phyloP scores from a whole-genome alignment of 495 filamentous ascomycete species.

The Parachaetomium inaequale region DNA sequence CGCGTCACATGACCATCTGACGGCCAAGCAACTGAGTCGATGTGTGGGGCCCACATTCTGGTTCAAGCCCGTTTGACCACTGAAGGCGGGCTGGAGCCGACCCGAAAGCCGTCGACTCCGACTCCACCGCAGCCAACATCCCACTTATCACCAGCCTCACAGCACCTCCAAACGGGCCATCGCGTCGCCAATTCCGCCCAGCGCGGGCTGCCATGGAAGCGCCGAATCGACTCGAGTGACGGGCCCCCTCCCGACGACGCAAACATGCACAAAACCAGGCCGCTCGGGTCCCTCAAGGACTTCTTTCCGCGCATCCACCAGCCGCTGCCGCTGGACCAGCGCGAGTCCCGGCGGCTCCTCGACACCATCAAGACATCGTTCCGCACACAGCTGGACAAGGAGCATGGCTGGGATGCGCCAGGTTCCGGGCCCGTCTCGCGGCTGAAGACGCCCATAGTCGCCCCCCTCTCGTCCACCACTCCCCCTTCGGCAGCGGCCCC shows the following conservation, averaged over 20 bases:
- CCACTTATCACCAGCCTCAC: not conserved
- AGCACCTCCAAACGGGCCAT: not conserved
- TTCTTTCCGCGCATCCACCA: conserved; percentile 63
- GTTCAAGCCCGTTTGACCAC: not conserved
- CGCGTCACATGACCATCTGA: not conserved
- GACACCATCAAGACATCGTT: conserved; percentile 72
- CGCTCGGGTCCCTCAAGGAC: conserved; percentile 44
- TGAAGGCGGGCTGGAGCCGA: not conserved
- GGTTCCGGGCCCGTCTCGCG: conserved; percentile 23
- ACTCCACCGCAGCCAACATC: not conserved
- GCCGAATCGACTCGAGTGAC: not conserved
- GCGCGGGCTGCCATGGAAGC: not conserved
- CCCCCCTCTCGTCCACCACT: not conserved
- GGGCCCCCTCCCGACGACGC: not conserved
- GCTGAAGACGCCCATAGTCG: not conserved
- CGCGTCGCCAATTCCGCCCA: not conserved
- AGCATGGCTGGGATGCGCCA: conserved; percentile 49
- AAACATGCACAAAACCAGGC: conserved; percentile 32
- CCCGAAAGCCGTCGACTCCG: not conserved
- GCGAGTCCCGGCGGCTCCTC: conserved; percentile 66
- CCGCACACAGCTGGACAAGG: conserved; percentile 63
- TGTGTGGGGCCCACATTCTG: not conserved
- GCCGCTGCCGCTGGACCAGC: conserved; percentile 60
- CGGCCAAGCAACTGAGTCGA: not conserved
- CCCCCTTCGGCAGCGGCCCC: no score